Conservation (phyloP, 345 rosid genomes). For the Euphorbia pulcherrima region DNA sequence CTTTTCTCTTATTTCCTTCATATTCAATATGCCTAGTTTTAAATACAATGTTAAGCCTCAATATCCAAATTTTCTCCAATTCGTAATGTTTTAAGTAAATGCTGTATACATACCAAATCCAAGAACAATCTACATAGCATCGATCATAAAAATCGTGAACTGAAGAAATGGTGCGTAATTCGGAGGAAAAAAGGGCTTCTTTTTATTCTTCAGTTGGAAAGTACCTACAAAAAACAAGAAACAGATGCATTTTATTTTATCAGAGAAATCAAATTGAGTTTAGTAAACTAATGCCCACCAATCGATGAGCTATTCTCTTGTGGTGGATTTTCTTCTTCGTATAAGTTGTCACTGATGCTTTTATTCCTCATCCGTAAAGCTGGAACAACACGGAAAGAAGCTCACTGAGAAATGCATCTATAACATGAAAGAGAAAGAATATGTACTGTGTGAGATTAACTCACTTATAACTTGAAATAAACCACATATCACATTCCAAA, state of each 20-base stretch:
- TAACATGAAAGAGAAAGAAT: not conserved
- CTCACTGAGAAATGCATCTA: too few relatives aligned
- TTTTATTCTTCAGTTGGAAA: too few relatives aligned
- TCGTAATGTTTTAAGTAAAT: not conserved
- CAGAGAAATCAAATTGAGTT: not conserved
- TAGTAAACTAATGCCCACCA: not conserved
- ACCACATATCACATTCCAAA: not conserved
- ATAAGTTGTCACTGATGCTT: not conserved
- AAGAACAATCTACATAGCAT: not conserved
- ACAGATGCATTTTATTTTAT: not conserved
- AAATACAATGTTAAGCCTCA: too few relatives aligned
- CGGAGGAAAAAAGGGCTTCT: not conserved
- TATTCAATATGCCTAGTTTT: not conserved
- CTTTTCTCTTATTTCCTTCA: not conserved
- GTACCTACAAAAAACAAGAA: not conserved
- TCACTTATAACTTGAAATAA: slow-evolving; percentile 1
- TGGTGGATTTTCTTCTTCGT: slow-evolving; percentile 1
- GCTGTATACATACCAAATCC: slow-evolving; percentile 4
- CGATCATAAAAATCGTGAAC: not conserved
- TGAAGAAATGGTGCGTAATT: not conserved
- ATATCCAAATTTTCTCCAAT: too few relatives aligned
- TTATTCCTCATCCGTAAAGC: not conserved
- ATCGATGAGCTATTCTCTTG: not conserved
- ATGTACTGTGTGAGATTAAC: not conserved
- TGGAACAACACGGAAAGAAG: not conserved